These are phyloP conservation scores for Claviceps sp. DNA, from an alignment of 2,329 filamentous ascomycete species.

Conservation along the genomic window DNA sequence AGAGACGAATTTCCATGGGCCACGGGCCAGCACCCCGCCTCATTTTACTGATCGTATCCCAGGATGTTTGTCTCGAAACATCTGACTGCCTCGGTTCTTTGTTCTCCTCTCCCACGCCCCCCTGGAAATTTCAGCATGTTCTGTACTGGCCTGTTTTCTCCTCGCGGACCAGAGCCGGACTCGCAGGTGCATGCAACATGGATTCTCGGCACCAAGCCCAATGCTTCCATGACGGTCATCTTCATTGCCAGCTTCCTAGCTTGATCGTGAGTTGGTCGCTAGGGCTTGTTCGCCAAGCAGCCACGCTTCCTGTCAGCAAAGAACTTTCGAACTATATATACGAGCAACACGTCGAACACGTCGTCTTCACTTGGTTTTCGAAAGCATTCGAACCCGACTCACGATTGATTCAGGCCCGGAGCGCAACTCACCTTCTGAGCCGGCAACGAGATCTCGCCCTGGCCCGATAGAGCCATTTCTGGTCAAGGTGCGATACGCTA, in stretches of 20 bases:
- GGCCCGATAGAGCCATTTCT: neutral
- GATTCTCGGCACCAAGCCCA: neutral
- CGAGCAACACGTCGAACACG: neutral
- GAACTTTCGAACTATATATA: neutral
- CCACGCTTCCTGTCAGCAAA: neutral
- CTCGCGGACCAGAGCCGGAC: neutral
- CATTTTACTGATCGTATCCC: neutral
- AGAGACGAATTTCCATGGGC: neutral
- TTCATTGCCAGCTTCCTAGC: neutral
- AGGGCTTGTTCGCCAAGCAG: neutral
- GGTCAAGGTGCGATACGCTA: neutral
- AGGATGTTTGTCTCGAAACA: neutral
- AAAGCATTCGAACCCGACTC: neutral
- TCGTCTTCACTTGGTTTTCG: neutral
- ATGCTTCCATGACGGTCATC: neutral
- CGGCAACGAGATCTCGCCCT: neutral
- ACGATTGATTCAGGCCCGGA: neutral
- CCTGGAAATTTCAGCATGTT: neutral
- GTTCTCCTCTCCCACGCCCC: neutral
- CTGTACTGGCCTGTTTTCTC: neutral
- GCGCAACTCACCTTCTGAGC: neutral
- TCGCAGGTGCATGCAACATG: conserved; percentile 1
- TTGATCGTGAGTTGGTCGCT: neutral
- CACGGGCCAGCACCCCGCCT: neutral
- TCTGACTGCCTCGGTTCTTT: neutral